phyloP scores from a whole-genome alignment of 1,284 basidiomycete genomes.

The Malassezia pachydermatis region DNA sequence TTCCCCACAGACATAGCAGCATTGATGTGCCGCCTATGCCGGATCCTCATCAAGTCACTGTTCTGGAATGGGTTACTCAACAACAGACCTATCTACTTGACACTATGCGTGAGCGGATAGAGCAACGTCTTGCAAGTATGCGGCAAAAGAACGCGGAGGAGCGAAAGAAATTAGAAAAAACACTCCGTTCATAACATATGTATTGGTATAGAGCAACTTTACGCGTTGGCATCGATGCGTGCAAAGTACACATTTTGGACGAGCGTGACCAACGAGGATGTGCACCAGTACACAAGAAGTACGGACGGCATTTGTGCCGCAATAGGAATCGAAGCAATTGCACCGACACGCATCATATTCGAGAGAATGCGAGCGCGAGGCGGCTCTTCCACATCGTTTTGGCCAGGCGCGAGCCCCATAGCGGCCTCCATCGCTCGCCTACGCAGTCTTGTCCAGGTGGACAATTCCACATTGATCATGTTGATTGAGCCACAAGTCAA shows the following conservation, averaged over 20 bases:
- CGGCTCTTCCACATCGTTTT: constrained; percentile 19
- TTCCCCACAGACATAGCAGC: constrained; percentile 10
- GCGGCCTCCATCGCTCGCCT: constrained; percentile 14
- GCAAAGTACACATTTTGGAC: constrained; percentile 63
- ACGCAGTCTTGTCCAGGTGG: constrained; percentile 27
- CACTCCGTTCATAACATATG: constrained; percentile 4
- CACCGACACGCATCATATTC: constrained; percentile 56
- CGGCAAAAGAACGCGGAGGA: constrained; percentile 9
- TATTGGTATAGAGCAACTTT: neutral
- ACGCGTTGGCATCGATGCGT: neutral
- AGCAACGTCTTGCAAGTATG: constrained; percentile 5
- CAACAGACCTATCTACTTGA: constrained; percentile 16
- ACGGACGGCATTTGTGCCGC: constrained; percentile 62
- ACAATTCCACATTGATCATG: constrained; percentile 35
- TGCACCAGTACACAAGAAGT: constrained; percentile 70
- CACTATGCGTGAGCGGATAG: constrained; percentile 15
- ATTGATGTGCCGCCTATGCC: constrained; percentile 2
- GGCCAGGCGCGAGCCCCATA: constrained; percentile 13
- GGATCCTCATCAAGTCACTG: constrained; percentile 10
- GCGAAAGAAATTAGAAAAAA: constrained; percentile 10
- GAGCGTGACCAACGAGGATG: constrained; percentile 68
- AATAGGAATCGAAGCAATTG: constrained; percentile 63
- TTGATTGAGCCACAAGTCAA: constrained; percentile 36
- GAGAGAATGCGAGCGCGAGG: constrained; percentile 55
- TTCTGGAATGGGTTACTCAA: constrained; percentile 14